Percentiles rank a stretch among this genome's conserved stretches.
These are phyloP conservation scores for Pleomassaria siparia DNA, from an alignment of 2,329 filamentous ascomycete genomes.

Conservation along the genomic window DNA sequence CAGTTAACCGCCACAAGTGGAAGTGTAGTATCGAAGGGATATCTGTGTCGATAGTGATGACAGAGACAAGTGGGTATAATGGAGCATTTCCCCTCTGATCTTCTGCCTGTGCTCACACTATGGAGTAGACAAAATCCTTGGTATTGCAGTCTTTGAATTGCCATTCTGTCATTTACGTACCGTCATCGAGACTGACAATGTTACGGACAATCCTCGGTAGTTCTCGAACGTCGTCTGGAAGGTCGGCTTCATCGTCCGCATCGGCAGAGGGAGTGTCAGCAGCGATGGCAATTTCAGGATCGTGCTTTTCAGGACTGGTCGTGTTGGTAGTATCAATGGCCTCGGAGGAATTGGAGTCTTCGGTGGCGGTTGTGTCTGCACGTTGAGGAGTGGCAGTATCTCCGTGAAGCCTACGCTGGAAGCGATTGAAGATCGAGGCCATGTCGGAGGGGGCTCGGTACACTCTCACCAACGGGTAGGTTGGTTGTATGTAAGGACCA, in stretches of 20 bases:
- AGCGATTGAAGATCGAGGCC: constrained; percentile 1
- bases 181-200: constrained; percentile 60
- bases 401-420: constrained; percentile 1
- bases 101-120: no score
- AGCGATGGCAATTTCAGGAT: neutral
- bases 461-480: neutral
- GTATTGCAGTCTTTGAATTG: no score
- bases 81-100: no score
- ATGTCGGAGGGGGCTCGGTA: neutral
- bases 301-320: constrained; percentile 2
- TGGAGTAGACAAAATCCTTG: no score
- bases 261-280: neutral
- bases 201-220: constrained; percentile 59
- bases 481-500: neutral
- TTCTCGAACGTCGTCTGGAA: constrained; percentile 50
- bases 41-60: no score
- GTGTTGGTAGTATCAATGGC: neutral
- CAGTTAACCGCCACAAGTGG: no score
- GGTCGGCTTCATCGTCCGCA: constrained; percentile 26
- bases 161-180: neutral
- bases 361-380: neutral
- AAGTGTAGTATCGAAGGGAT: no score
- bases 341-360: neutral
- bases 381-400: neutral
- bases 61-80: no score